Conservation (phyloP, 2,329 filamentous ascomycete species). For the Colletotrichum sublineola region DNA sequence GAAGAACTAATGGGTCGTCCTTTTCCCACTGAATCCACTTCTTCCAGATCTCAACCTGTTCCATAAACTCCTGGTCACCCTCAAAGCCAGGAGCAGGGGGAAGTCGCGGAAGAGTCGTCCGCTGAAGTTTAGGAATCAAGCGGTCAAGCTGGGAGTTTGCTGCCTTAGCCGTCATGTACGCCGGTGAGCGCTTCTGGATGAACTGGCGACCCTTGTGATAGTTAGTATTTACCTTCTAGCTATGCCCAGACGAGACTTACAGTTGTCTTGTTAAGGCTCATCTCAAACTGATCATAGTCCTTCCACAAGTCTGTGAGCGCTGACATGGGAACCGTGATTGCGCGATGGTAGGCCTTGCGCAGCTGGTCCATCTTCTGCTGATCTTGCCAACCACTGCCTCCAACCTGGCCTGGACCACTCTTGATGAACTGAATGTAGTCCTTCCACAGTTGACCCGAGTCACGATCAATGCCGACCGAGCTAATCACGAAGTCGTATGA, state of each 20-base stretch:
- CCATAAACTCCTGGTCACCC: conserved; percentile 84
- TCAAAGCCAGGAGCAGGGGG: conserved; percentile 89
- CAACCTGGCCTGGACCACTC: conserved; percentile 85
- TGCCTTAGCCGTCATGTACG: conserved; percentile 96
- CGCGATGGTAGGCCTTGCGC: conserved; percentile 91
- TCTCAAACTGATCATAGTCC: conserved; percentile 97
- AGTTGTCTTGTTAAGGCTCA: conserved; percentile 91
- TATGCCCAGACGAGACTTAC: conserved; percentile 61
- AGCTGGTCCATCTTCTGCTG: conserved; percentile 97
- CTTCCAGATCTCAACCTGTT: conserved; percentile 91
- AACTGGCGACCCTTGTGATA: conserved; percentile 88
- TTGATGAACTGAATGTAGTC: conserved; percentile 97
- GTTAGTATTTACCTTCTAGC: not conserved
- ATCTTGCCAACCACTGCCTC: conserved; percentile 93
- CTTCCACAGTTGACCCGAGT: conserved; percentile 90
- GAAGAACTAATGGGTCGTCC: conserved; percentile 88
- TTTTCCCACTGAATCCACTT: conserved; percentile 97
- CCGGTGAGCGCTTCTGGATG: conserved; percentile 89
- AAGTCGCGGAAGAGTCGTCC: conserved; percentile 83
- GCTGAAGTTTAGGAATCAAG: conserved; percentile 80
- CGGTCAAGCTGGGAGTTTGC: conserved; percentile 93
- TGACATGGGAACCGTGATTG: conserved; percentile 87
- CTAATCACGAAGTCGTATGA: conserved; percentile 94
- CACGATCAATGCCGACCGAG: conserved; percentile 90
- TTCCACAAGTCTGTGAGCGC: conserved; percentile 92